Evolutionary conservation across 352 stramenopile species (phyloP), one percentile per base, ranked within the genome.

Genomic region (Pythium monospermum): DNA sequence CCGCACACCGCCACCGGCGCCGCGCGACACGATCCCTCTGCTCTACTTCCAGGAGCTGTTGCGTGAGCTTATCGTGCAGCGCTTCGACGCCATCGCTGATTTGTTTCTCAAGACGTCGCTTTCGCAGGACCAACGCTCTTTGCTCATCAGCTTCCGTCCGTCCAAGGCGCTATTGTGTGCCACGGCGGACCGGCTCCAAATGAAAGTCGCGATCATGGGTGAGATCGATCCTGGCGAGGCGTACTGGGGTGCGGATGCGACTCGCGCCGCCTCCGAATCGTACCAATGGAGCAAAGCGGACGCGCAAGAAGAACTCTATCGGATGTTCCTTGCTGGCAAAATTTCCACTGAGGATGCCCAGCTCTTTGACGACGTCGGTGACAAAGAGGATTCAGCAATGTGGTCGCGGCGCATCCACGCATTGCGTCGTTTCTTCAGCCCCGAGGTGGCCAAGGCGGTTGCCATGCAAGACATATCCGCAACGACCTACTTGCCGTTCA

Each of bases 331-430:
- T 1, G 72, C 68, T 3, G 81, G 76, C 0, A 76, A 84, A 37
- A 76, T 88, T 37, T 53, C 61, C 4, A 49, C 66, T 1, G 66
- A 86, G 23, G 81, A 91, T 12, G 70, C 74, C 6, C 76, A 85
- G 51, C 38, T 91, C 37, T 87, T 85, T 19, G 66, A 76, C 31
- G 15, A 36, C 11, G 54, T 64, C 38, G 28, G 30, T 38, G 64
- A 69, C 16, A 64, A 55, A 16, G 79, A 91, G 49, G 68, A 79
- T 42, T 45, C 53, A 4, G 61, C 54, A 5, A 87, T 83, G 76
- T 88, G 80, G 69, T 86, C 78, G 28, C 71, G 78, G 10, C 74
- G 81, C 7, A 57, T 92, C 27, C 64, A 68, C 49, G 78, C 78
- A 16, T 46, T 88, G 2, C 60, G 73, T 26, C 66, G 70, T 2